Conservation (phyloP, 2,329 filamentous ascomycete species). For the Clathrospora elynae region DNA sequence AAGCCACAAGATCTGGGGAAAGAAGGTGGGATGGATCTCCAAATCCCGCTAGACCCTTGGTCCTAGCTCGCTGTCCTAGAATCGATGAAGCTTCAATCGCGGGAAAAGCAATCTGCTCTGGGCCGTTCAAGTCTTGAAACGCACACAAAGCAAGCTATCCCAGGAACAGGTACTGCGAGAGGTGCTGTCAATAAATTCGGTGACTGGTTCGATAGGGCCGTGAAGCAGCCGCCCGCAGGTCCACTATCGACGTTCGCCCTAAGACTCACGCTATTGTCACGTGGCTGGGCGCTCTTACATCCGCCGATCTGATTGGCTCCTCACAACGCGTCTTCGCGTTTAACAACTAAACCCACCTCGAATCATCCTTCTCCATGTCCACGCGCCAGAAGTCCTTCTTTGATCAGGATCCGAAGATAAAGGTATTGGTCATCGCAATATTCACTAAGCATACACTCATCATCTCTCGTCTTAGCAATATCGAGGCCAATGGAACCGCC, state of each 20-base stretch:
- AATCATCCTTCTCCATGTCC: slow-evolving; percentile 46
- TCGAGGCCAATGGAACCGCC: slow-evolving; percentile 46
- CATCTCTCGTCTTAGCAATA: slow-evolving; percentile 23
- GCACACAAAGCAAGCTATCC: no score
- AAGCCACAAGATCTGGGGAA: slow-evolving; percentile 38
- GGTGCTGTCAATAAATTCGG: no score
- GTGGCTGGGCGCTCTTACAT: slow-evolving; percentile 16
- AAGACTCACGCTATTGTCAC: slow-evolving; percentile 2
- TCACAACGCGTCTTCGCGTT: slow-evolving; percentile 26
- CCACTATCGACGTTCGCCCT: not conserved
- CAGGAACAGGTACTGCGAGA: no score
- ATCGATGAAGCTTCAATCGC: slow-evolving; percentile 23
- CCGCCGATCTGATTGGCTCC: slow-evolving; percentile 9
- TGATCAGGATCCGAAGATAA: slow-evolving; percentile 52
- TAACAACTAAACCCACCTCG: slow-evolving; percentile 9
- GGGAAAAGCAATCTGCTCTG: slow-evolving; percentile 16
- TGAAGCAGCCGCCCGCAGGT: no score
- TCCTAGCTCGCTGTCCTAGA: slow-evolving; percentile 24
- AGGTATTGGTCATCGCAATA: slow-evolving; percentile 38
- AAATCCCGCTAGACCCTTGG: slow-evolving; percentile 15
- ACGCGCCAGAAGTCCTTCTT: slow-evolving; percentile 59
- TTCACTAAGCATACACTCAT: slow-evolving; percentile 12
- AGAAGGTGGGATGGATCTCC: slow-evolving; percentile 35
- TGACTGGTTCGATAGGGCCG: slow-evolving; percentile 5
- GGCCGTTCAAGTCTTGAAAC: slow-evolving; percentile 2